Percentiles rank a stretch among this genome's conserved stretches.
phyloP scores from a whole-genome alignment of 768 basidiomycete species.

The Trametes villosa region DNA sequence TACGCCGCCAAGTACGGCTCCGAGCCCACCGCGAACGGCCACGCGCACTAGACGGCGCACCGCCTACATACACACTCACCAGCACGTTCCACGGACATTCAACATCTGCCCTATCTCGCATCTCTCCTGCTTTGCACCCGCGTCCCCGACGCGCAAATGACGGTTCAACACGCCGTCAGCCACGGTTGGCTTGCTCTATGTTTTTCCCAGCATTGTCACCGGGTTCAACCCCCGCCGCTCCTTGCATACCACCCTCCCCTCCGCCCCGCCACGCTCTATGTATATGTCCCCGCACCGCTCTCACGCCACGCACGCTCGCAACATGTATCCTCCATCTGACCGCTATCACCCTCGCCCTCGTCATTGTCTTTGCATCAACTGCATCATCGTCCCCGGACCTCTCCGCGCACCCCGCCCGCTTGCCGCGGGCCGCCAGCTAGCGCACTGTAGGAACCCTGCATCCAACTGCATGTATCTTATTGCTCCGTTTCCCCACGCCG shows the following conservation, averaged over 20 bases:
- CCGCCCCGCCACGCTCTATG: neutral
- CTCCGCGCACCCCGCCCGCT: conserved; percentile 2
- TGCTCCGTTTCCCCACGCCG: conserved; percentile 2
- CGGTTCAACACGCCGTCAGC: conserved; percentile 24
- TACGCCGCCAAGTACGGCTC: conserved; percentile 44
- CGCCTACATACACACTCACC: conserved; percentile 20
- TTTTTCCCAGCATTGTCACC: conserved; percentile 46
- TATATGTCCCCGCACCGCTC: conserved; percentile 2
- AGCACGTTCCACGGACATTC: conserved; percentile 23
- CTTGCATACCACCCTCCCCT: conserved; percentile 25
- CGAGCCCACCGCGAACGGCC: conserved; percentile 30
- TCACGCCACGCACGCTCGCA: conserved; percentile 4
- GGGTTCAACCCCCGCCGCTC: conserved; percentile 84
- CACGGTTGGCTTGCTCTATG: conserved; percentile 36
- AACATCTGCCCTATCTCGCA: conserved; percentile 19
- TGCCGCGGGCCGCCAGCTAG: conserved; percentile 8
- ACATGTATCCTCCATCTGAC: conserved; percentile 12
- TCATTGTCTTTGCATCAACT: conserved; percentile 17
- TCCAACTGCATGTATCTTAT: conserved; percentile 33
- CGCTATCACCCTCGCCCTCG: too few species aligned
- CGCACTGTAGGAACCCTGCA: conserved; percentile 27
- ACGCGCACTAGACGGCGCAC: conserved; percentile 21
- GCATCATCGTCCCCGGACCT: conserved; percentile 24
- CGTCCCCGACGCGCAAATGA: conserved; percentile 23
- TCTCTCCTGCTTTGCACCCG: conserved; percentile 13